phyloP scores from a whole-genome alignment of 805 yeast genomes.

The Grigorovia yakushimaensis region DNA sequence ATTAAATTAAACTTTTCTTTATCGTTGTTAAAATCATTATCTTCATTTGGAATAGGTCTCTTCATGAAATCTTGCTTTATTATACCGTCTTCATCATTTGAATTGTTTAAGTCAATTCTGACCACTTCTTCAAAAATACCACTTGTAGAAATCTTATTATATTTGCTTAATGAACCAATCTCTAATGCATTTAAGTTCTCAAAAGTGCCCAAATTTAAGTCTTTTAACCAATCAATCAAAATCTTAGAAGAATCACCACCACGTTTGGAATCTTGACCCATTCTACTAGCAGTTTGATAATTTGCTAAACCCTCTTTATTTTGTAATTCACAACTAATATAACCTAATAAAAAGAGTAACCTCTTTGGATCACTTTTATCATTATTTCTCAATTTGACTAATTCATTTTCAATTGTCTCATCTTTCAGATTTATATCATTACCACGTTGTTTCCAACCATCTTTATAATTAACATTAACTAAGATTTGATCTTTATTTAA shows the following conservation, averaged over 20 bases:
- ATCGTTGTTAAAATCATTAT: slow-evolving; percentile 4
- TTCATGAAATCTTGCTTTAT: slow-evolving; percentile 78
- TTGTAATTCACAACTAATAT: slow-evolving; percentile 51
- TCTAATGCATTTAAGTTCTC: slow-evolving; percentile 45
- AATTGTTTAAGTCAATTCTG: slow-evolving; percentile 64
- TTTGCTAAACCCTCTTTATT: slow-evolving; percentile 65
- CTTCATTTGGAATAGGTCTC: slow-evolving; percentile 45
- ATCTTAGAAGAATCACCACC: slow-evolving; percentile 91
- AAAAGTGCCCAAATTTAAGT: slow-evolving; percentile 7
- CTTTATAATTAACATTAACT: neutral
- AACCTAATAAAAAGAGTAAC: slow-evolving; percentile 32
- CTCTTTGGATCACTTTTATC: slow-evolving; percentile 9
- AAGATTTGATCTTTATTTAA: neutral
- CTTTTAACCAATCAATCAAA: slow-evolving; percentile 61
- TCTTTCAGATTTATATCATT: neutral
- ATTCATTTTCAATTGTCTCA: slow-evolving; percentile 8
- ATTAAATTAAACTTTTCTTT: slow-evolving; percentile 49
- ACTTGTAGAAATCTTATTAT: slow-evolving; percentile 57
- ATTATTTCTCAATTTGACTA: slow-evolving; percentile 4
- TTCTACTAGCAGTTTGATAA: slow-evolving; percentile 78
- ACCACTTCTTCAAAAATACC: slow-evolving; percentile 41
- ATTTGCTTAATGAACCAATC: slow-evolving; percentile 69
- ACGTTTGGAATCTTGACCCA: slow-evolving; percentile 66
- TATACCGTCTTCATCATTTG: slow-evolving; percentile 61
- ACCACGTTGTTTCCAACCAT: slow-evolving; percentile 4